Evolutionary conservation across 495 filamentous ascomycete genomes (phyloP).

Genomic region (Mytilinidion resinicola): DNA sequence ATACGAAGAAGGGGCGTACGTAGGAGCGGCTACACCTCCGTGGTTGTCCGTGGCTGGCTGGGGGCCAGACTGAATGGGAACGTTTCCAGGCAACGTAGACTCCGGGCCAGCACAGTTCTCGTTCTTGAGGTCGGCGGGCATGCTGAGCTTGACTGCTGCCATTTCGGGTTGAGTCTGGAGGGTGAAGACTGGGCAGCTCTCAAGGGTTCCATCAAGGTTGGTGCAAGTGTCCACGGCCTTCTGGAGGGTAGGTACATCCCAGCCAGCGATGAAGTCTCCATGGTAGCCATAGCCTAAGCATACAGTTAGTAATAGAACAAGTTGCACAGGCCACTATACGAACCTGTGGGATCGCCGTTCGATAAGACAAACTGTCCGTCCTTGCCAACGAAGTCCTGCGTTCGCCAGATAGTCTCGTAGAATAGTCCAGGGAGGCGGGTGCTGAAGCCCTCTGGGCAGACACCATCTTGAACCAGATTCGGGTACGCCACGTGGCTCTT

Average conservation of each 20-base stretch:
- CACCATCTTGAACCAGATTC: slow-evolving; percentile 62
- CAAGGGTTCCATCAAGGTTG: slow-evolving; percentile 46
- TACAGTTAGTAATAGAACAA: slow-evolving; percentile 11
- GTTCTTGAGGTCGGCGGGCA: slow-evolving; percentile 40
- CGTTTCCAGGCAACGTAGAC: slow-evolving; percentile 46
- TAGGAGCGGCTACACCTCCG: slow-evolving; percentile 4
- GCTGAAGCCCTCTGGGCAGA: slow-evolving; percentile 68
- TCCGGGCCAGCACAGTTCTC: slow-evolving; percentile 37
- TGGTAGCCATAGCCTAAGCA: slow-evolving; percentile 67
- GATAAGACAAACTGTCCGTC: slow-evolving; percentile 71
- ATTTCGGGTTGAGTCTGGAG: slow-evolving; percentile 43
- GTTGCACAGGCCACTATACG: slow-evolving; percentile 1
- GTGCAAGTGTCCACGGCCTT: slow-evolving; percentile 47
- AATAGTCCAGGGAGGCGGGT: slow-evolving; percentile 67
- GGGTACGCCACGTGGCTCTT: slow-evolving; percentile 74
- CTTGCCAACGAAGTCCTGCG: slow-evolving; percentile 58
- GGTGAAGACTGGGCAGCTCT: slow-evolving; percentile 55
- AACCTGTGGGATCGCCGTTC: slow-evolving; percentile 73
- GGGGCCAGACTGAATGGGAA: slow-evolving; percentile 48
- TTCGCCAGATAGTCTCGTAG: slow-evolving; percentile 84
- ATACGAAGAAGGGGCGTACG: neutral
- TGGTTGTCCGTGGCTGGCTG: slow-evolving; percentile 38
- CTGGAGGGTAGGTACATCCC: slow-evolving; percentile 60
- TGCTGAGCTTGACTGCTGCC: slow-evolving; percentile 41
- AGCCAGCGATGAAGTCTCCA: slow-evolving; percentile 79